These are phyloP conservation scores for Penicillium longicatenatum DNA, from an alignment of 495 filamentous ascomycete species.

Conservation along the genomic window DNA sequence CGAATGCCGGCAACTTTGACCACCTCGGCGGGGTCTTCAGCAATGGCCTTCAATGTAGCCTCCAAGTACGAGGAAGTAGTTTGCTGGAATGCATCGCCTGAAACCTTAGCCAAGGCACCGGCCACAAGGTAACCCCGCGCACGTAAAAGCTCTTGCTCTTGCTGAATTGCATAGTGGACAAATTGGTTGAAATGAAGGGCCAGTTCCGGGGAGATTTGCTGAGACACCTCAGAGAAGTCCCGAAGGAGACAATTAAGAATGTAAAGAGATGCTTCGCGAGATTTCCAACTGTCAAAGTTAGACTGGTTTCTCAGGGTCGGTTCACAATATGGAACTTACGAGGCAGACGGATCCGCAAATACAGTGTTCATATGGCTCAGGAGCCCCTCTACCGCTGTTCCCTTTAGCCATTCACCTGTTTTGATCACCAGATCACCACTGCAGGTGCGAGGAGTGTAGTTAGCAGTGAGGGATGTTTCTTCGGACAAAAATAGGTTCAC, in stretches of 20 bases:
- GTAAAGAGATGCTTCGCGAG: conserved; percentile 78
- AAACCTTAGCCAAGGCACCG: conserved; percentile 65
- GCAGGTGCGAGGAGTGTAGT: conserved; percentile 91
- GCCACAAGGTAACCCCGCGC: conserved; percentile 85
- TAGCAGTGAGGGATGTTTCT: conserved; percentile 92
- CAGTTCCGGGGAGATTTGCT: conserved; percentile 64
- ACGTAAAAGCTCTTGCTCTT: conserved; percentile 67
- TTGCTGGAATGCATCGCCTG: conserved; percentile 54
- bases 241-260: conserved; percentile 77
- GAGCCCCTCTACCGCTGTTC: conserved; percentile 69
- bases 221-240: conserved; percentile 76
- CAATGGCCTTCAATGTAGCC: conserved; percentile 72
- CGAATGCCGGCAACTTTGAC: conserved; percentile 92
- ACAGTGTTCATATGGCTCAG: conserved; percentile 70
- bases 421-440: conserved; percentile 90
- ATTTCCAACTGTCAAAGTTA: conserved; percentile 54
- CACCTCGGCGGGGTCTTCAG: conserved; percentile 74
- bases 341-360: conserved; percentile 54
- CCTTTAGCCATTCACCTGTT: conserved; percentile 84
- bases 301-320: neutral
- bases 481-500: conserved; percentile 93
- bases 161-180: conserved; percentile 74
- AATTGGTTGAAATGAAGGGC: conserved; percentile 73
- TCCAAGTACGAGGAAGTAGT: conserved; percentile 67
- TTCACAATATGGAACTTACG: conserved; percentile 46